These are phyloP conservation scores for Spizellomyces sp. DNA, from an alignment of 192 early-diverging fungal species.

Conservation along the genomic window DNA sequence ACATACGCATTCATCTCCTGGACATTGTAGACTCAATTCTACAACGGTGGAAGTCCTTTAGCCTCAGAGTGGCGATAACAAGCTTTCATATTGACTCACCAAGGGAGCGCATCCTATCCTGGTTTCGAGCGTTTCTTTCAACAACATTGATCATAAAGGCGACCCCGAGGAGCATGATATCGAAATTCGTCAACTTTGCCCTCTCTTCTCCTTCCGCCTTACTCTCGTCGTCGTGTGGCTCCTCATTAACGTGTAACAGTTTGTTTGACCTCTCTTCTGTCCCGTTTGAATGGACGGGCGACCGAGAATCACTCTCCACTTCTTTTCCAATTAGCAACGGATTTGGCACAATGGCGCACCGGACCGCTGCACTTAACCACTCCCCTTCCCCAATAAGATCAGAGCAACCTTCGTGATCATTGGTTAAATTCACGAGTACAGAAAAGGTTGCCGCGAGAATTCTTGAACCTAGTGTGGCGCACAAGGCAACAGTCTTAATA, in stretches of 20 bases:
- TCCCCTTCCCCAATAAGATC: constrained; percentile 4
- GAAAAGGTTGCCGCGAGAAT: constrained; percentile 1
- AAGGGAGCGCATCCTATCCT: background rate
- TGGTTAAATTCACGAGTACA: constrained; percentile 26
- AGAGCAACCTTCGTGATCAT: constrained; percentile 6
- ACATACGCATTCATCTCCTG: background rate
- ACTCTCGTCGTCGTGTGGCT: background rate
- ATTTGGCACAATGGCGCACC: constrained; percentile 17
- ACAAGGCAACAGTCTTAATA: no score
- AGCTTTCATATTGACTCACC: constrained; percentile 2
- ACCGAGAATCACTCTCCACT: background rate
- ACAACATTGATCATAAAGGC: constrained; percentile 26
- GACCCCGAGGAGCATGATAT: constrained; percentile 7
- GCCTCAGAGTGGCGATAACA: background rate
- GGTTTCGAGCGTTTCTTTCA: constrained; percentile 1
- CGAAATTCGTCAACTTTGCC: constrained; percentile 13
- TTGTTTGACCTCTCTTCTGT: background rate
- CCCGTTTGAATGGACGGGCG: background rate
- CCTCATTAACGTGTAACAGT: background rate
- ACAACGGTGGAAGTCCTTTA: constrained; percentile 1
- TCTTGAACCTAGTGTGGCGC: no score
- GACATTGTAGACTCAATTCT: background rate
- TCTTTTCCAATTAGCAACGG: background rate
- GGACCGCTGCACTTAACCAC: background rate
- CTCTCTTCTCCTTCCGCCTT: background rate